phyloP scores from a whole-genome alignment of 164 flowering plant genomes.

The Sedum album region DNA sequence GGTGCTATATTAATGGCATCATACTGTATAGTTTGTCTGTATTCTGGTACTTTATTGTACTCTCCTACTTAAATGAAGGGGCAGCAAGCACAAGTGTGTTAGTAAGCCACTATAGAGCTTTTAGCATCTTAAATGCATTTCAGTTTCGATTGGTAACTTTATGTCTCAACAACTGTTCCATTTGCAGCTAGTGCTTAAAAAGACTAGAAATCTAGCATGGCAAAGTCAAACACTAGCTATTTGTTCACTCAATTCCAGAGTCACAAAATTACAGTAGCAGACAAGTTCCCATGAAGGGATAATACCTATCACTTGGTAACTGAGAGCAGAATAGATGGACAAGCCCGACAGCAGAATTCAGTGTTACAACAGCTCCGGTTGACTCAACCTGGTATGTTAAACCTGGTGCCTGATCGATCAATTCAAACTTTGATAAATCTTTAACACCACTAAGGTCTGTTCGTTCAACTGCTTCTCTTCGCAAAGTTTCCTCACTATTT shows the following conservation, averaged over 20 bases:
- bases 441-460: constrained; percentile 94
- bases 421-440: constrained; percentile 48
- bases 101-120: no score
- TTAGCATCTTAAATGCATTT: no score
- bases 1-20: no score
- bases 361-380: constrained; percentile 95
- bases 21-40: no score
- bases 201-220: neutral
- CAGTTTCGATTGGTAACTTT: no score
- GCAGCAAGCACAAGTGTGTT: no score
- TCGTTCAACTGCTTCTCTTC: constrained; percentile 94
- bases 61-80: no score
- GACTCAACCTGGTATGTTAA: constrained; percentile 90
- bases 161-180: neutral
- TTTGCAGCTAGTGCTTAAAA: neutral
- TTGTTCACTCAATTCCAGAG: neutral
- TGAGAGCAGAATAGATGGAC: constrained; percentile 96
- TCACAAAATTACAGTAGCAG: neutral
- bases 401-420: constrained; percentile 58
- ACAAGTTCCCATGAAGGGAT: neutral
- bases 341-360: constrained; percentile 98
- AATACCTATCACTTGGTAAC: constrained; percentile 95
- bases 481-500: constrained; percentile 94
- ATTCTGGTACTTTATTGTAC: no score
- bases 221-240: neutral